Percentiles rank a stretch among this genome's conserved stretches.
These are phyloP conservation scores for Penicillium brasilianum DNA, from an alignment of 2,329 filamentous ascomycete genomes.

Conservation along the genomic window DNA sequence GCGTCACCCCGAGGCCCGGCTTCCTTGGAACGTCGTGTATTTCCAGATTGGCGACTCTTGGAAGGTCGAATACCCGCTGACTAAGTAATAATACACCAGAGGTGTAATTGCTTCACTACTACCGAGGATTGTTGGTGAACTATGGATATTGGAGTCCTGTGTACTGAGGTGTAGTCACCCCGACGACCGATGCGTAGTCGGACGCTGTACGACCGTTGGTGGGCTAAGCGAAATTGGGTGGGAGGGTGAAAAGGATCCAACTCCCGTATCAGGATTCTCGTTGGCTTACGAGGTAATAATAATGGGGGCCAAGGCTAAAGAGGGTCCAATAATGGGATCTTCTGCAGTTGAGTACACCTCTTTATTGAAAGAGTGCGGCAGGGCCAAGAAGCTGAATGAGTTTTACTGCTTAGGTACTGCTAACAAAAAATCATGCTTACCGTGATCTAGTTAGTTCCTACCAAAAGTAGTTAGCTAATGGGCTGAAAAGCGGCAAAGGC, in stretches of 20 bases:
- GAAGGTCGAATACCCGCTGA: not conserved
- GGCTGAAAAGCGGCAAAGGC: not conserved
- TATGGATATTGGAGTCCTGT: no score
- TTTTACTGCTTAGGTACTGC: no score
- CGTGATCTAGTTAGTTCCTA: not conserved
- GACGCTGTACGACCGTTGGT: conserved; percentile 27
- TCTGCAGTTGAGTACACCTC: conserved; percentile 20
- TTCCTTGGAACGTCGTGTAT: not conserved
- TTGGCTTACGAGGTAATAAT: conserved; percentile 31
- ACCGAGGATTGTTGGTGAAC: no score
- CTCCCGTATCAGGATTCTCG: conserved; percentile 15
- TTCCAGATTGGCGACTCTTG: not conserved
- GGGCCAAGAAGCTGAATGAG: not conserved
- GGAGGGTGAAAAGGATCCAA: conserved; percentile 30
- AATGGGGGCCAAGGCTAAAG: conserved; percentile 14
- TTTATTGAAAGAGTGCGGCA: not conserved
- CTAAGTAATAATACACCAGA: not conserved
- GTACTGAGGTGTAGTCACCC: no score
- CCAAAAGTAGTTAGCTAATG: not conserved
- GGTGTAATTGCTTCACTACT: no score
- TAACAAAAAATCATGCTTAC: not conserved
- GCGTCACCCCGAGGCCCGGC: not conserved
- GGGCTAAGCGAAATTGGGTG: conserved; percentile 42
- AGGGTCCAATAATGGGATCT: conserved; percentile 27
- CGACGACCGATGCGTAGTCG: conserved; percentile 8